Evolutionary conservation across 208 protist species (phyloP).

Genomic region (Crithidia bombi): DNA sequence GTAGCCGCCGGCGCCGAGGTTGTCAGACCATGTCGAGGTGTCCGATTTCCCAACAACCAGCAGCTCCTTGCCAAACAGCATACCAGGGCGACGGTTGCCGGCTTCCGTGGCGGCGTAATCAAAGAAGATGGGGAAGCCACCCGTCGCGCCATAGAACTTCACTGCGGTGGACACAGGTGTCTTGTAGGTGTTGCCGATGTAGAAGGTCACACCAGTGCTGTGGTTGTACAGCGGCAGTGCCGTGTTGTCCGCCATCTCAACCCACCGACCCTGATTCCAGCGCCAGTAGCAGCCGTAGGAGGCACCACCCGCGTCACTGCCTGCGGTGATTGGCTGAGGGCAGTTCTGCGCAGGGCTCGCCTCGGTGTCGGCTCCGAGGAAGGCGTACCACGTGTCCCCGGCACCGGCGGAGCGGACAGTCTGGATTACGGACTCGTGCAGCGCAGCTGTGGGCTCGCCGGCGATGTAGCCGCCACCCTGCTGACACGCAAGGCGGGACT

Average conservation of each 20-base stretch:
- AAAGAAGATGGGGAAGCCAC: conserved; percentile 23
- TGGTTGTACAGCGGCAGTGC: conserved; percentile 8
- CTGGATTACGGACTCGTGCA: conserved; percentile 27
- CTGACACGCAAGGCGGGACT: conserved; percentile 28
- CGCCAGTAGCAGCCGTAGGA: conserved; percentile 46
- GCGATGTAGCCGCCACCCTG: conserved; percentile 37
- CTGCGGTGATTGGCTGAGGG: background rate
- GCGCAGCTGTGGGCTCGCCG: conserved; percentile 24
- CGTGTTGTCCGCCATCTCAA: conserved; percentile 26
- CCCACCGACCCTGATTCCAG: conserved; percentile 52
- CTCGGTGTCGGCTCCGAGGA: conserved; percentile 33
- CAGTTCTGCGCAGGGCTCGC: conserved; percentile 7
- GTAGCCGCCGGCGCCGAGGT: conserved; percentile 35
- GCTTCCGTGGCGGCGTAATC: background rate
- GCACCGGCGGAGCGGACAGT: conserved; percentile 17
- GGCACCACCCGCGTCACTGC: background rate
- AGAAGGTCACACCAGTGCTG: conserved; percentile 38
- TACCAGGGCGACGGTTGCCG: conserved; percentile 25
- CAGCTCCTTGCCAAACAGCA: conserved; percentile 26
- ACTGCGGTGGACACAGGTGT: background rate
- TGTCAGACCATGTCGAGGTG: conserved; percentile 42
- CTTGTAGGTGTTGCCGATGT: conserved; percentile 30
- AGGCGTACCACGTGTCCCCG: conserved; percentile 37
- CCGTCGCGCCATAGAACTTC: background rate
- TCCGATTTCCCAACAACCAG: conserved; percentile 19